Conservation (phyloP, 2,329 filamentous ascomycete genomes). For the Arachnomyces sp. region DNA sequence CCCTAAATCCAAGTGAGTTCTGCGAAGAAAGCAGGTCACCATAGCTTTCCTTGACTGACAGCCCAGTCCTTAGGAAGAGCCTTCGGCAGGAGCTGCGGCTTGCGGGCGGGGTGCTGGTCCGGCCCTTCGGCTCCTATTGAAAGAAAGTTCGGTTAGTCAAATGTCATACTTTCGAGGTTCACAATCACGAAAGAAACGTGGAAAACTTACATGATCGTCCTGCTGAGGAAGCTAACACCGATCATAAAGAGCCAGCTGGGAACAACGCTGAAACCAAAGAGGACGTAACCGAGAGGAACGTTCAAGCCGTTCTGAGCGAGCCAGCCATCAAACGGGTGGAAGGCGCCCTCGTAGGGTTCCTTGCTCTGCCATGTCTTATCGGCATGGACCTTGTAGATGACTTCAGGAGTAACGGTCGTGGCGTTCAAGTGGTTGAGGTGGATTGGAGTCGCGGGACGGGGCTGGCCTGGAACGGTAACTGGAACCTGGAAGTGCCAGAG, state of each 20-base stretch:
- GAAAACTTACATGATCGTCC: constrained; percentile 52
- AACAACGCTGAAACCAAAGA: constrained; percentile 50
- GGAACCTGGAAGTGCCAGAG: constrained; percentile 54
- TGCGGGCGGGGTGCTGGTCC: constrained; percentile 8
- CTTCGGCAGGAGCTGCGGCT: constrained; percentile 14
- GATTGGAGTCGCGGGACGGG: constrained; percentile 45
- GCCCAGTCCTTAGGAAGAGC: constrained; percentile 14
- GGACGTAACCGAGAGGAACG: constrained; percentile 48
- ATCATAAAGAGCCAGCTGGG: constrained; percentile 62
- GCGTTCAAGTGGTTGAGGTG: constrained; percentile 50
- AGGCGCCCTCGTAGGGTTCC: constrained; percentile 48
- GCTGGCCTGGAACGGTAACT: constrained; percentile 45
- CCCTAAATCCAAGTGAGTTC: constrained; percentile 12
- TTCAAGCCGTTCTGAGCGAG: constrained; percentile 48
- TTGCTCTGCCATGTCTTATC: constrained; percentile 49
- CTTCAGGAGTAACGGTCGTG: constrained; percentile 49
- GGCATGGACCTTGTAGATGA: constrained; percentile 50
- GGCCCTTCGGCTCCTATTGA: constrained; percentile 21
- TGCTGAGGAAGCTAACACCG: constrained; percentile 52
- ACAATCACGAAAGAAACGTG: neutral
- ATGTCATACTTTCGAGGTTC: constrained; percentile 2
- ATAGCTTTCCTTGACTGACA: constrained; percentile 1
- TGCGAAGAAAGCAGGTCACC: constrained; percentile 9
- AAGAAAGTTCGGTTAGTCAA: neutral
- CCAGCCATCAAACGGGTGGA: constrained; percentile 55